Percentiles rank a stretch among this genome's conserved stretches.
Conservation (phyloP, 805 yeast genomes). For the Yarrowia deformans region DNA sequence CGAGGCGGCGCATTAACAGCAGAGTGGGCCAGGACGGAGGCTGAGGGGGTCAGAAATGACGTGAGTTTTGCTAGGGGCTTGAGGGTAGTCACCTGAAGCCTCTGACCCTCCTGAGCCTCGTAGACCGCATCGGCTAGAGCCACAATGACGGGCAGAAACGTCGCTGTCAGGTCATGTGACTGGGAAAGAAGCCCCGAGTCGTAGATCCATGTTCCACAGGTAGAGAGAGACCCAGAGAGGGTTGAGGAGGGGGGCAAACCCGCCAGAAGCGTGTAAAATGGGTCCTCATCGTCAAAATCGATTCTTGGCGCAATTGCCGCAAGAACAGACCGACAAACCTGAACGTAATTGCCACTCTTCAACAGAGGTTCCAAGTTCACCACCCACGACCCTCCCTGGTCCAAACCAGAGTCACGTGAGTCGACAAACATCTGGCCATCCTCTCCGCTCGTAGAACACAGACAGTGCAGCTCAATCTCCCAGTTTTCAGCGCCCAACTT, state of each 20-base stretch:
- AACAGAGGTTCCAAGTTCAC: slow-evolving; percentile 13
- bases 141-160: slow-evolving; percentile 4
- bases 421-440: slow-evolving; percentile 20
- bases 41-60: not conserved
- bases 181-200: slow-evolving; percentile 1
- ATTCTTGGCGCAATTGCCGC: not conserved
- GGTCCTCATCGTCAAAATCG: not conserved
- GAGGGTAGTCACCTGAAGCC: slow-evolving; percentile 3
- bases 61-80: not conserved
- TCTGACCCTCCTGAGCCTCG: slow-evolving; percentile 16
- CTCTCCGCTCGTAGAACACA: slow-evolving; percentile 1
- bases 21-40: not conserved
- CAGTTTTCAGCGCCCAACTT: slow-evolving; percentile 31
- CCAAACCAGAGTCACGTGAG: not conserved
- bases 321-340: slow-evolving; percentile 8
- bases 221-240: not conserved
- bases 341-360: not conserved
- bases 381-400: slow-evolving; percentile 2
- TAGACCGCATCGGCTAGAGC: slow-evolving; percentile 1
- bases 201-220: slow-evolving; percentile 33
- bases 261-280: not conserved
- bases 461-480: slow-evolving; percentile 37
- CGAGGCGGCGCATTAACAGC: not conserved
- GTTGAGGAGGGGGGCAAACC: not conserved
- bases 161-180: slow-evolving; percentile 3